Conservation (phyloP, 306 rosid genomes). For the Citrullus mucosospermus region DNA sequence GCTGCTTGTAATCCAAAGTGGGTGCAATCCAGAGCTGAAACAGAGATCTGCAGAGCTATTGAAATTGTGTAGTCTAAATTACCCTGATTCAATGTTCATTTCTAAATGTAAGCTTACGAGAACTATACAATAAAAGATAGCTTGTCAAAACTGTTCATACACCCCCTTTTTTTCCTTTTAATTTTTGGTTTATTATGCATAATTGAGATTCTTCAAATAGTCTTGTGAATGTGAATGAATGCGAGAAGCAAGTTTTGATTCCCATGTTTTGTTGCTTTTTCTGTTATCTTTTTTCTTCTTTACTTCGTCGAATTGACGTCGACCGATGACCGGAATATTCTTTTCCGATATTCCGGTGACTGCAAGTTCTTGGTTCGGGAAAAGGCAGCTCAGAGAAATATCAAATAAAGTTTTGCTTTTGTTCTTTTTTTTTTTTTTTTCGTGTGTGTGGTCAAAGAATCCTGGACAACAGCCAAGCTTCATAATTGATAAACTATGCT, state of each 20-base stretch:
- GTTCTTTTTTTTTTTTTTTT: neutral
- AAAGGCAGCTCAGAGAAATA: neutral
- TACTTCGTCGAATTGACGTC: too few species aligned
- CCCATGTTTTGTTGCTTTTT: neutral
- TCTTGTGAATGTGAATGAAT: neutral
- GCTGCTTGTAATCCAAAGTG: constrained; percentile 47
- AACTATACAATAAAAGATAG: constrained; percentile 34
- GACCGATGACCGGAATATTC: neutral
- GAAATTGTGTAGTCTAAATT: constrained; percentile 44
- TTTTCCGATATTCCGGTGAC: neutral
- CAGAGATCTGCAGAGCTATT: constrained; percentile 34
- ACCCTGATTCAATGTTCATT: constrained; percentile 32
- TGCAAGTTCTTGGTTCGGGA: neutral
- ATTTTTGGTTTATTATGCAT: neutral
- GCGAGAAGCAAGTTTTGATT: neutral
- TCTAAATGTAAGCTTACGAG: constrained; percentile 50
- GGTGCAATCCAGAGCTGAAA: constrained; percentile 34
- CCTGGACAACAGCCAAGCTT: neutral
- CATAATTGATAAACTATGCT: neutral
- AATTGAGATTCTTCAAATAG: neutral
- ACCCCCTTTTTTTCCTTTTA: neutral
- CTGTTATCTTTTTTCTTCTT: neutral
- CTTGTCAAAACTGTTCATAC: neutral
- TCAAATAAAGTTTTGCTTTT: neutral
- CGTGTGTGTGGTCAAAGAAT: constrained; percentile 2